These are phyloP conservation scores for Glaciozyma antarctica DNA, from an alignment of 768 basidiomycete genomes.

Conservation along the genomic window DNA sequence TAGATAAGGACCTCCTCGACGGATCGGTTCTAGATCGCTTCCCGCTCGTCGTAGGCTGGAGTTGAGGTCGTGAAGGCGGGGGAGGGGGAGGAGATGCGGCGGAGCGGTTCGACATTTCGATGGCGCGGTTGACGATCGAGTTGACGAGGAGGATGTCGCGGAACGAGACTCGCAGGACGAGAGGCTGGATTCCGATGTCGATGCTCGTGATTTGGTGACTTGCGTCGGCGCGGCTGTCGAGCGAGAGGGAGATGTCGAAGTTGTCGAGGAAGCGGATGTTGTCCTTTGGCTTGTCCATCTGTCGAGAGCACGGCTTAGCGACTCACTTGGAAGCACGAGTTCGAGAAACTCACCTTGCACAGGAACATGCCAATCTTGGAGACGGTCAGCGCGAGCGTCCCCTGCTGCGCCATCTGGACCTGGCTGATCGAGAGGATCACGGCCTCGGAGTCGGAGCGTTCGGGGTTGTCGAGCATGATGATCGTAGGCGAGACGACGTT, in stretches of 20 bases:
- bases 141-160: constrained; percentile 84
- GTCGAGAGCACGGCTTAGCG: constrained; percentile 16
- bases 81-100: not conserved
- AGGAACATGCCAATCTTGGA: constrained; percentile 86
- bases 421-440: constrained; percentile 76
- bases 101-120: constrained; percentile 54
- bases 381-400: constrained; percentile 68
- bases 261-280: constrained; percentile 88
- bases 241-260: constrained; percentile 71
- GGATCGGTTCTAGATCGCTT: not conserved
- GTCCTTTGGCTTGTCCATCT: constrained; percentile 74
- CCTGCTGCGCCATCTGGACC: constrained; percentile 84
- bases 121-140: constrained; percentile 73
- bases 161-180: constrained; percentile 90
- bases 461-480: constrained; percentile 75
- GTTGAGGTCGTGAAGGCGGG: constrained; percentile 30
- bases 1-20: not conserved
- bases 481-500: constrained; percentile 86
- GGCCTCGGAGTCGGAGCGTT: constrained; percentile 66
- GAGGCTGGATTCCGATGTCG: constrained; percentile 67
- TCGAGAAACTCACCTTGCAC: constrained; percentile 37
- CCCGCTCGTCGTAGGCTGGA: constrained; percentile 29
- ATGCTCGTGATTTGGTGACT: constrained; percentile 62
- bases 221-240: constrained; percentile 60
- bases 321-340: not conserved